Conservation (phyloP, 23 red algal genomes). For the Chondrus crispus region DNA sequence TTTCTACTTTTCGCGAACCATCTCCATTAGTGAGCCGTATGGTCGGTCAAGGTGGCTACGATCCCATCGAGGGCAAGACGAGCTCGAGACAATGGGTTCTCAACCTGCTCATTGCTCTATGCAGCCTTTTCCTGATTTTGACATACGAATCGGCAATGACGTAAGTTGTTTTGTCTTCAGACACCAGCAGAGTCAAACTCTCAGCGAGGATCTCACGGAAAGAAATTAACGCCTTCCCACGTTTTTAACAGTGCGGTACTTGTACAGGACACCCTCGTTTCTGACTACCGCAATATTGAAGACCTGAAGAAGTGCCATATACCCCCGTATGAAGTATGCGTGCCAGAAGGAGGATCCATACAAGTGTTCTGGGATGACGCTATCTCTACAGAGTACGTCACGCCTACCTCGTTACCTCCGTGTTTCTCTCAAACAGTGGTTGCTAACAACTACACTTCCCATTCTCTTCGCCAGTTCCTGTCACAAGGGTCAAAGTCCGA, state of each 20-base stretch:
- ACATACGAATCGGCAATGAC: slow-evolving; percentile 26
- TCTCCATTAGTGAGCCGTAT: not conserved
- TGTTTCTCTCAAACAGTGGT: too few species aligned
- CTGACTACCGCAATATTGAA: not conserved
- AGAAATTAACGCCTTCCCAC: too few species aligned
- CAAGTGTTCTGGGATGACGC: slow-evolving; percentile 16
- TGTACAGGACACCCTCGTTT: slow-evolving; percentile 16
- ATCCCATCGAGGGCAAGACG: not conserved
- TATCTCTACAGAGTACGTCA: slow-evolving; percentile 3
- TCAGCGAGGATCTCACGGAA: too few species aligned
- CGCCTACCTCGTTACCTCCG: too few species aligned
- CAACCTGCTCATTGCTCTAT: not conserved
- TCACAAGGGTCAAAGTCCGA: not conserved
- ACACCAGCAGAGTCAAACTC: too few species aligned
- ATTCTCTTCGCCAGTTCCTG: not conserved
- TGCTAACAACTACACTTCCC: too few species aligned
- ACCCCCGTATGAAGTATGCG: slow-evolving; percentile 23
- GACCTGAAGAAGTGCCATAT: slow-evolving; percentile 40
- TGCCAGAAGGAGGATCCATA: slow-evolving; percentile 11
- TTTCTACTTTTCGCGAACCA: too few species aligned
- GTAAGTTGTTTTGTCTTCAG: not conserved
- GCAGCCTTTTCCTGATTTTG: not conserved
- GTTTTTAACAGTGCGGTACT: slow-evolving; percentile 7
- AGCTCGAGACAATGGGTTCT: not conserved
- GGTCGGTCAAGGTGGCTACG: not conserved